phyloP scores from a whole-genome alignment of 352 stramenopile genomes.

The Globisporangium paddicum region DNA sequence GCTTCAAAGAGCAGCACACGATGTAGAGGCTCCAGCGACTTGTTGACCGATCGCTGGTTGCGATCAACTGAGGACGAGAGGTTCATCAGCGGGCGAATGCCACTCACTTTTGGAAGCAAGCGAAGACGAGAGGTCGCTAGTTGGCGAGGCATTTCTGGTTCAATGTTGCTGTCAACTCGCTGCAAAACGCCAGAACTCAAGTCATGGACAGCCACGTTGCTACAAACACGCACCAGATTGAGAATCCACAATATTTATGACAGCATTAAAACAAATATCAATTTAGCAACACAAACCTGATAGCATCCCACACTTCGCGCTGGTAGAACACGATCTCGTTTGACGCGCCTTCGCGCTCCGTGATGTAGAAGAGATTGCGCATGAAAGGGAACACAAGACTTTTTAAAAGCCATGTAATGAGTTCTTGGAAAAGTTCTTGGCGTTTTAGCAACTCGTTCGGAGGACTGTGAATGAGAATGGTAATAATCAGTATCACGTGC shows the following conservation, averaged over 20 bases:
- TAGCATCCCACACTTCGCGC: constrained; percentile 55
- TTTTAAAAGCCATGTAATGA: constrained; percentile 40
- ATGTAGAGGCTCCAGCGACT: constrained; percentile 51
- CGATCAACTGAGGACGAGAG: constrained; percentile 33
- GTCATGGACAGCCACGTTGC: constrained; percentile 40
- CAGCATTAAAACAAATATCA: background rate
- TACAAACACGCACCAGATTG: constrained; percentile 10
- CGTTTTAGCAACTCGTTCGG: constrained; percentile 52
- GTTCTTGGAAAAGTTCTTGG: constrained; percentile 28
- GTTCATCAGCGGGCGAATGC: constrained; percentile 77
- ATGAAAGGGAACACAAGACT: constrained; percentile 55
- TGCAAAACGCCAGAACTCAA: constrained; percentile 40
- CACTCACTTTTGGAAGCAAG: constrained; percentile 59
- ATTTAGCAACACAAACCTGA: constrained; percentile 32
- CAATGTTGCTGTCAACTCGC: constrained; percentile 5
- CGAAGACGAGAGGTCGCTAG: constrained; percentile 50
- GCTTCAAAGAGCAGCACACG: constrained; percentile 60
- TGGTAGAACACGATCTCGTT: constrained; percentile 73
- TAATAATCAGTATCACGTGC: background rate
- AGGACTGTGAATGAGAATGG: constrained; percentile 20
- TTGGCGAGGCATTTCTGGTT: constrained; percentile 11
- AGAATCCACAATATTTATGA: background rate
- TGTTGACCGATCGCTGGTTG: constrained; percentile 48
- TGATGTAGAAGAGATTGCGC: constrained; percentile 71
- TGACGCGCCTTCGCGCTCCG: constrained; percentile 54